Percentiles rank a stretch among this genome's conserved stretches.
Evolutionary conservation across 768 basidiomycete genomes (phyloP).

Genomic region (Cystobasidium tubakii): DNA sequence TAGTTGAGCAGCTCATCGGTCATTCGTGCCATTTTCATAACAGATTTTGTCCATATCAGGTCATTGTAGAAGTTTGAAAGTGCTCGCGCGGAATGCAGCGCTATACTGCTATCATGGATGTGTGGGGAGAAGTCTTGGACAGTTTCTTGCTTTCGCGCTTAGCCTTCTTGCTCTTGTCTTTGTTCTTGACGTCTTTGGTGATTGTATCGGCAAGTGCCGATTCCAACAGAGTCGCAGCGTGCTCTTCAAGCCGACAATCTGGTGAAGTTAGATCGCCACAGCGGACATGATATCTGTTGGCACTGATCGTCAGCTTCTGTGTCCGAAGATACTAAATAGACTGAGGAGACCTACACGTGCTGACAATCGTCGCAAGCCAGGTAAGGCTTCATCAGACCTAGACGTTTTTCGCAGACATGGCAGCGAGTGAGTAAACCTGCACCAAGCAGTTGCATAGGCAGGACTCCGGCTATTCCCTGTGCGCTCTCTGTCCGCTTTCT

Average conservation of each 20-base stretch:
- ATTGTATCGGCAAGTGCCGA: background rate
- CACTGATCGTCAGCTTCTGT: background rate
- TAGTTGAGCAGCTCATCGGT: background rate
- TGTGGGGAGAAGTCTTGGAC: background rate
- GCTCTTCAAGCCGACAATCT: slow-evolving; percentile 54
- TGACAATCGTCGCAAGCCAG: slow-evolving; percentile 86
- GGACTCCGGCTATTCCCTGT: background rate
- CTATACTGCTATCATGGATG: background rate
- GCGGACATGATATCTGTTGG: slow-evolving; percentile 68
- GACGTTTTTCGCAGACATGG: slow-evolving; percentile 70
- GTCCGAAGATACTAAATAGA: slow-evolving; percentile 15
- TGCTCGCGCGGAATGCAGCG: no score
- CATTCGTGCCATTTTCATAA: background rate
- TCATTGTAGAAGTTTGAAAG: no score
- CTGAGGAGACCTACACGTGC: slow-evolving; percentile 55
- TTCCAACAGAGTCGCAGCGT: background rate
- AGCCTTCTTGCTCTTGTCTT: slow-evolving; percentile 13
- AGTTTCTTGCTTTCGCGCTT: slow-evolving; percentile 31
- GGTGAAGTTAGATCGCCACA: slow-evolving; percentile 61
- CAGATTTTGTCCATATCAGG: background rate
- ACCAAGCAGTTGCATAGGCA: slow-evolving; percentile 3
- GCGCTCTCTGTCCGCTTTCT: slow-evolving; percentile 6
- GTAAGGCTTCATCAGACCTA: slow-evolving; percentile 73
- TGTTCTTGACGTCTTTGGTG: slow-evolving; percentile 1
- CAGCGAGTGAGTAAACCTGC: slow-evolving; percentile 57